Conservation (phyloP, 2,329 filamentous ascomycete species). For the Orbilia oligospora region DNA sequence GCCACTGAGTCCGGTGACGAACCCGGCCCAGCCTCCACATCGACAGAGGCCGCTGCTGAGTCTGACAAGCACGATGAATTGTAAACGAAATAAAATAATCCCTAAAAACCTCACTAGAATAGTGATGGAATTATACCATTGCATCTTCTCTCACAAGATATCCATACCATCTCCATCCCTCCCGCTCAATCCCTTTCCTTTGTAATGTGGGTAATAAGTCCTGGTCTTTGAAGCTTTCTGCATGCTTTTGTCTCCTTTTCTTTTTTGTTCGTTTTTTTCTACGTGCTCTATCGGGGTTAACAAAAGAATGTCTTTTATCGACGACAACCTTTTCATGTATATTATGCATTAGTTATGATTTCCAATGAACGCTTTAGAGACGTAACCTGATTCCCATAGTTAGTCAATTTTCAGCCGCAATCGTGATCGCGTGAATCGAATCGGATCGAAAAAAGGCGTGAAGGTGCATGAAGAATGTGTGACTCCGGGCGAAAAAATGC, state of each 20-base stretch:
- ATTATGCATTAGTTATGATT: constrained; percentile 60
- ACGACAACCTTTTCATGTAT: constrained; percentile 60
- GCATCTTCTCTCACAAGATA: constrained; percentile 36
- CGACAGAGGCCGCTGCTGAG: constrained; percentile 43
- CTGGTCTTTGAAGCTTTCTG: constrained; percentile 28
- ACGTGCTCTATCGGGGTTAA: constrained; percentile 51
- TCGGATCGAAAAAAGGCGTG: background rate
- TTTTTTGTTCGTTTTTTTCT: constrained; percentile 25
- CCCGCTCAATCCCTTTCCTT: constrained; percentile 41
- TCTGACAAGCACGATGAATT: constrained; percentile 54
- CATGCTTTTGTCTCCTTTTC: constrained; percentile 26
- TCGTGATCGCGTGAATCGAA: constrained; percentile 11
- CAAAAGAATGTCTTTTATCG: constrained; percentile 59
- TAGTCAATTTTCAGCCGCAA: constrained; percentile 1
- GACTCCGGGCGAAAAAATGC: constrained; percentile 25
- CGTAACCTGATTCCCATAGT: constrained; percentile 2
- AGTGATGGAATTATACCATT: constrained; percentile 10
- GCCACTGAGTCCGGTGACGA: constrained; percentile 66
- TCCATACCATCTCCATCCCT: constrained; percentile 33
- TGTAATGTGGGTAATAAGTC: constrained; percentile 56
- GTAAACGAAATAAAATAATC: constrained; percentile 57
- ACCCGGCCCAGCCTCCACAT: constrained; percentile 66
- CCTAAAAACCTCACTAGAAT: constrained; percentile 11
- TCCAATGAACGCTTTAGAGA: constrained; percentile 58
- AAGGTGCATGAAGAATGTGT: constrained; percentile 12